A percentile compares a stretch with the other conserved stretches of the same genome.
These are phyloP conservation scores for Musa troglodytarum DNA, from an alignment of 176 grass and related monocot species.

Conservation along the genomic window DNA sequence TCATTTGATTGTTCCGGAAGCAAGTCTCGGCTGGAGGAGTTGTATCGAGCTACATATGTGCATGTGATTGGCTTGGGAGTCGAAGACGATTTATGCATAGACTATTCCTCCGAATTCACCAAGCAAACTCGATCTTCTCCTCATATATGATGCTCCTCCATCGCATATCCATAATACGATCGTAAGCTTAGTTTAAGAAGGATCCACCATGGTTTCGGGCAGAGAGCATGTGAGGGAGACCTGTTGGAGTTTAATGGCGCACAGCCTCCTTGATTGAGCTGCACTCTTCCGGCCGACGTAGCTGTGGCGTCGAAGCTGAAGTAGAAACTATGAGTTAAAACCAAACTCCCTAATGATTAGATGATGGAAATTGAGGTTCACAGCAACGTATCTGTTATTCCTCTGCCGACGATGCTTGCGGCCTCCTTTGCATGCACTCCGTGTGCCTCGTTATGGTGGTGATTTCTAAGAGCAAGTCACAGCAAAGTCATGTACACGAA, in stretches of 20 bases:
- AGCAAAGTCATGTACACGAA: too few relatives aligned
- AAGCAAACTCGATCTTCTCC: not conserved
- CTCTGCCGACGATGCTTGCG: not conserved
- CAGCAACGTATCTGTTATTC: slow-evolving; percentile 1
- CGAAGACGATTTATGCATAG: not conserved
- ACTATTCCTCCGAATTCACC: too few relatives aligned
- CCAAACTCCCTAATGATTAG: not conserved
- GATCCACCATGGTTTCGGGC: not conserved
- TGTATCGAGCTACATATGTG: not conserved
- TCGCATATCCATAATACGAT: not conserved
- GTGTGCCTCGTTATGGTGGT: too few relatives aligned
- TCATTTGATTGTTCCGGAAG: slow-evolving; percentile 17
- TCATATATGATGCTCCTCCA: not conserved
- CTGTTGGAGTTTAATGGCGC: slow-evolving; percentile 9
- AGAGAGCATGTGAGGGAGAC: slow-evolving; percentile 10
- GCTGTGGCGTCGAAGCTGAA: slow-evolving; percentile 21
- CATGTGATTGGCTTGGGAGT: slow-evolving; percentile 1
- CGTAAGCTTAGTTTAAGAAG: not conserved
- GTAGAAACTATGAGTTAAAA: not conserved
- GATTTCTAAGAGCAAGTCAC: too few relatives aligned
- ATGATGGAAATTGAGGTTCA: not conserved
- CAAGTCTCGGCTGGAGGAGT: not conserved
- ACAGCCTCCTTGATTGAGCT: slow-evolving; percentile 28
- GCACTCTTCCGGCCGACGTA: slow-evolving; percentile 30
- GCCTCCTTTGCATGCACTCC: too few relatives aligned